Evolutionary conservation across 1,139 yeast genomes (phyloP), one percentile per base, ranked within the genome.

Genomic region (Suhomyces ambrosiae): DNA sequence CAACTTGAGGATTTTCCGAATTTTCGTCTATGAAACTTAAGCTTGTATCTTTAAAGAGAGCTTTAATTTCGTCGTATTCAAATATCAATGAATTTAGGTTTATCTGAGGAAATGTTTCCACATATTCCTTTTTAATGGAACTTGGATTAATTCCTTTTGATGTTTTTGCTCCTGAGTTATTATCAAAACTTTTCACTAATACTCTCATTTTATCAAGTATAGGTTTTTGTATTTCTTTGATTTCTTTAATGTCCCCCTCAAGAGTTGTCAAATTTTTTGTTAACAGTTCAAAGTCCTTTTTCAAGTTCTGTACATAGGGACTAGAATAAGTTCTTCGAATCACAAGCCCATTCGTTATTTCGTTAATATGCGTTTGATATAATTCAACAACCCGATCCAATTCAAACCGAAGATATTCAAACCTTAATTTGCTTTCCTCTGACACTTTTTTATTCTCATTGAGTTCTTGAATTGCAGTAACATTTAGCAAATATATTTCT

Each of bases 191-290:
- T 23, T 41, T 44, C 3, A 60, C 54, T 27, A 69, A 46, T 9
- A 38, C 33, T 13, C 53, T 54, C 61, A 70, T 66, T 33, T 65
- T 54, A 21, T 65, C 68, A 27, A 70, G 49, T 15, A 68, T 47
- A 2, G 76, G 76, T 35, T 65, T 54, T 40, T 69, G 68, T 3
- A 60, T 55, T 9, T 57, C 54, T 30, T 52, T 54, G 28, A 68
- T 57, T 21, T 58, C 54, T n/a, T 48, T 50, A 12, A 67, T 57
- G 18, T 54, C 58, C 12, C 49, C 45, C 17, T 51, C 46, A 4
- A 64, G 43, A 3, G 37, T 36, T 2, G 48, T 31, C 35, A 60
- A 54, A 14, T 50, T 49, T 3, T 37, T 40, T 7, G 47, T 31
- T 13, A 68, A 48, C 10, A 33, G 35, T 12, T 55, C 57, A 32